phyloP scores from a whole-genome alignment of 805 yeast species.

The Hanseniaspora jakobsenii region DNA sequence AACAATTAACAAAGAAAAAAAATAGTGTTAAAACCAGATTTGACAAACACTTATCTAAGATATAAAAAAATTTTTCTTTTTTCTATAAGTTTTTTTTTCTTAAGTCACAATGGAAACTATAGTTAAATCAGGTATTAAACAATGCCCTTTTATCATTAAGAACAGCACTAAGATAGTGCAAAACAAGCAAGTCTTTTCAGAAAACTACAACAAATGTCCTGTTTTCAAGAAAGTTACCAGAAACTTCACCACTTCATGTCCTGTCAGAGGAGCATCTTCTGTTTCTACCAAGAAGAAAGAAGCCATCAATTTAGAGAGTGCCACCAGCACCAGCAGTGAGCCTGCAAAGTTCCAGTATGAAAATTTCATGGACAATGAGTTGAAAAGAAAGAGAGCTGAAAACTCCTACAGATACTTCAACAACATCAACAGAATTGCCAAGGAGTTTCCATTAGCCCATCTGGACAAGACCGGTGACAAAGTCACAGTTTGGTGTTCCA shows the following conservation, averaged over 20 bases:
- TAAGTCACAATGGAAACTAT: constrained; percentile 8
- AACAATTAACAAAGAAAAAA: too few species aligned
- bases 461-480: constrained; percentile 60
- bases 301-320: constrained; percentile 21
- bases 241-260: constrained; percentile 30
- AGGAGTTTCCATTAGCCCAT: constrained; percentile 89
- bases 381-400: constrained; percentile 66
- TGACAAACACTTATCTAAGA: too few species aligned
- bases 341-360: constrained; percentile 50
- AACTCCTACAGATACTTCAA: constrained; percentile 92
- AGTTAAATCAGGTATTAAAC: constrained; percentile 13
- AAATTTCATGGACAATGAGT: constrained; percentile 54
- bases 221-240: constrained; percentile 71
- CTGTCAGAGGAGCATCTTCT: constrained; percentile 26
- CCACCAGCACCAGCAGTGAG: constrained; percentile 27
- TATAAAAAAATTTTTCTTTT: not conserved
- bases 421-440: constrained; percentile 90
- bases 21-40: too few species aligned
- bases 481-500: constrained; percentile 98
- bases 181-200: constrained; percentile 12
- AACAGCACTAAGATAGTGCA: constrained; percentile 14
- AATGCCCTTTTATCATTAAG: constrained; percentile 14
- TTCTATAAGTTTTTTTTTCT: not conserved
- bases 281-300: constrained; percentile 26
- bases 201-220: constrained; percentile 45